These are phyloP conservation scores for Crotalaria pallida DNA, from an alignment of 306 rosid species.

Conservation along the genomic window DNA sequence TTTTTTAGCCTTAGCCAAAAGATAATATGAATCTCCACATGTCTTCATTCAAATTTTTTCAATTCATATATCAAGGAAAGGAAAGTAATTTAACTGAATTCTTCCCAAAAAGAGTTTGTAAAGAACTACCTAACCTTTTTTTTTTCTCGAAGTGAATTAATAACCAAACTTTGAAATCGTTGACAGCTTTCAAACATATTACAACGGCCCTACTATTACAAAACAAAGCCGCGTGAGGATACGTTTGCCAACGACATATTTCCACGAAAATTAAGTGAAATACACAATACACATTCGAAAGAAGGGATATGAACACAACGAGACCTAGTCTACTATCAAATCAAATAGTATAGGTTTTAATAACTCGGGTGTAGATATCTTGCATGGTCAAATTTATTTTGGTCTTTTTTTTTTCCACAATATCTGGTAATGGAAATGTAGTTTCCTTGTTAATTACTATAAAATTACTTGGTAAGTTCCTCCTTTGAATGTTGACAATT, in stretches of 20 bases:
- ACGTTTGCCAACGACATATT: background rate
- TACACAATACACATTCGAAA: background rate
- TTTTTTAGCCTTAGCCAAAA: too few species aligned
- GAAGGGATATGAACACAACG: background rate
- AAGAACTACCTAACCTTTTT: too few species aligned
- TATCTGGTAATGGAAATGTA: background rate
- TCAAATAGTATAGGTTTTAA: background rate
- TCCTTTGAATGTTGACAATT: background rate
- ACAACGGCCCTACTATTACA: background rate
- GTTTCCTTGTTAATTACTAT: background rate
- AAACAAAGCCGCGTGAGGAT: background rate
- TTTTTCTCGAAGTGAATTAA: too few species aligned
- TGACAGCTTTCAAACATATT: background rate
- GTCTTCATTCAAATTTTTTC: background rate
- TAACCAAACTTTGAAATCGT: background rate
- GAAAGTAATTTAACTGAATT: background rate
- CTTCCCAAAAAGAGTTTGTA: background rate
- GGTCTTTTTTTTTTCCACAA: background rate
- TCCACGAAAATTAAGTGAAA: background rate
- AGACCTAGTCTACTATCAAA: background rate
- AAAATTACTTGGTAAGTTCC: conserved; percentile 4
- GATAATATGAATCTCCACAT: background rate
- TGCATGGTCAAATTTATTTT: background rate
- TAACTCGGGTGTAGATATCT: background rate
- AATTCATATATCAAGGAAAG: background rate